Conservation (phyloP, 1,139 yeast species). For the Yamadazyma diddensiae region DNA sequence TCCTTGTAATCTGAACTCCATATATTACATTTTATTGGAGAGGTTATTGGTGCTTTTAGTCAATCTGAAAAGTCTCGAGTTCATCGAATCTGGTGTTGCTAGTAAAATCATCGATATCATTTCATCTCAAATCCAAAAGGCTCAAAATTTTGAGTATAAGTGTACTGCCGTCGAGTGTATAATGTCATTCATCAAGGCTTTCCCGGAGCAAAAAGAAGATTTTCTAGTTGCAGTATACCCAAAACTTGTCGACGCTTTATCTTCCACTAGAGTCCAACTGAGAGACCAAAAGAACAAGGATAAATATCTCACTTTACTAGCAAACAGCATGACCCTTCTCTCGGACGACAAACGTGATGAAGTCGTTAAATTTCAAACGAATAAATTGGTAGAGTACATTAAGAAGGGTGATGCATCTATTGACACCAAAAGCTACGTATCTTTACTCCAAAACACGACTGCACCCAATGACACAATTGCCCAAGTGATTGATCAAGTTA, state of each 20-base stretch:
- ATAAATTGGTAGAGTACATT: background rate
- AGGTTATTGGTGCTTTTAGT: slow-evolving; percentile 21
- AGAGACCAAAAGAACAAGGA: background rate
- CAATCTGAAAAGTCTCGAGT: slow-evolving; percentile 9
- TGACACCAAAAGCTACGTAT: background rate
- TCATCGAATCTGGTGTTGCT: slow-evolving; percentile 19
- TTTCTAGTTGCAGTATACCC: too few relatives aligned
- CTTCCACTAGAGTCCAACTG: background rate
- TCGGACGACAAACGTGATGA: background rate
- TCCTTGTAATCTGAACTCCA: slow-evolving; percentile 48
- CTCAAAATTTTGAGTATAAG: slow-evolving; percentile 19
- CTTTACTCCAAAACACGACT: background rate
- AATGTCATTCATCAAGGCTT: slow-evolving; percentile 6
- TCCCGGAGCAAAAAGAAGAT: too few relatives aligned
- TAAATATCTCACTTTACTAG: background rate
- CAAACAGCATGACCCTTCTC: background rate
- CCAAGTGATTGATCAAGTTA: slow-evolving; percentile 2
- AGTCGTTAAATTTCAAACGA: background rate
- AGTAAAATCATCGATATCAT: slow-evolving; percentile 17
- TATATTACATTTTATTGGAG: slow-evolving; percentile 37
- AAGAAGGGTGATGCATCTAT: background rate
- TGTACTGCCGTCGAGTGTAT: slow-evolving; percentile 21
- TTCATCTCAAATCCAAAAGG: slow-evolving; percentile 16
- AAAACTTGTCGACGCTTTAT: slow-evolving; percentile 1
- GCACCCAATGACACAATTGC: background rate